Base-by-base conservation (phyloP, 208 protist species). In the Spongospora subterranea region DNA sequence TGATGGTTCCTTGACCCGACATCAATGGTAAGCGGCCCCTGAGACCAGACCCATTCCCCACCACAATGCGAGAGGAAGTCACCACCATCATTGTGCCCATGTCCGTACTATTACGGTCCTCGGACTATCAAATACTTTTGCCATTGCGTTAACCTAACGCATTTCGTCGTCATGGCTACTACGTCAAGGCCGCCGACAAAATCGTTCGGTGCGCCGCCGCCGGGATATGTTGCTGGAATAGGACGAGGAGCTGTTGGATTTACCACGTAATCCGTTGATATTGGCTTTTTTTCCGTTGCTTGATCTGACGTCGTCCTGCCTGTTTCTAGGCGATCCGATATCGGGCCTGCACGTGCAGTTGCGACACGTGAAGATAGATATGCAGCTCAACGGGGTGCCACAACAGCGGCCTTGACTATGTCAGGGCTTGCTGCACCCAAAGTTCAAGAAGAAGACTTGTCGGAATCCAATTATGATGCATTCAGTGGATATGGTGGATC, bases 201-300 rank as follows among this genome's bases (percentile, higher is more conserved):
- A n/a, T 39, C 17, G 17, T 91, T 91, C 32, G 89, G 89, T n/a
- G 50, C 20, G 11, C 93, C 95, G 1, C 95, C 96, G 43, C 53
- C 91, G n/a, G 93, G 93, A 54, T 97, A 97, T 93, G 93, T 97
- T 17, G 93, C 96, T 38, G 96, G 96, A 89, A 54, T 97, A 6
- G 96, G 96, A 41, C 93, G 96, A 90, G 96, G 95, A 77, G 96
- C 96, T 6, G 93, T 92, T 0, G 96, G 96, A 77, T 98, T 98
- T 93, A 97, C 96, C 0, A 98, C 96, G 0, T 60, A 60, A 60
- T 6, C 13, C n/a, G n/a, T n/a, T n/a, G n/a, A n/a, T n/a, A n/a
- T n/a, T n/a, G n/a, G n/a, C n/a, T n/a, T n/a, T n/a, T n/a, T n/a
- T n/a, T n/a, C 50, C 24, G 50, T 29, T 29, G 50, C 50, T 60